Percentiles rank a stretch among this genome's conserved stretches.
These are phyloP conservation scores for Acanthamoeba triangularis DNA, from an alignment of 208 protist species.

Conservation along the genomic window DNA sequence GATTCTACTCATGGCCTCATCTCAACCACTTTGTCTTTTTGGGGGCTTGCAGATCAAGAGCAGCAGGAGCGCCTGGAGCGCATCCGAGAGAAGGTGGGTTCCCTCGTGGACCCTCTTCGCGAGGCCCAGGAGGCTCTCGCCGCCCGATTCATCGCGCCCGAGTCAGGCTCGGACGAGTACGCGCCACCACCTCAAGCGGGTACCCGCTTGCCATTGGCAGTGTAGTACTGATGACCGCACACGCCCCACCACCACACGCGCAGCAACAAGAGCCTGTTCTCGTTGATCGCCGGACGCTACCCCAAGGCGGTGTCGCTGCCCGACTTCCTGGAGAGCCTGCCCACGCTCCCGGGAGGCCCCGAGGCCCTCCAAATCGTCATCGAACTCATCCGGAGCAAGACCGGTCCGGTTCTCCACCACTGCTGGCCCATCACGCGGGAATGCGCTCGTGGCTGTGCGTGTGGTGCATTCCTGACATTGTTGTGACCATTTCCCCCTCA, in stretches of 20 bases:
- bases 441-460: not conserved
- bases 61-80: not conserved
- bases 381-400: not conserved
- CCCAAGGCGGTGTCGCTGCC: slow-evolving; percentile 25
- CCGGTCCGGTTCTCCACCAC: not conserved
- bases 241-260: not conserved
- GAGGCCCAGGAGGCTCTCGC: not conserved
- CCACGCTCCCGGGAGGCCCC: not conserved
- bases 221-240: not conserved
- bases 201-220: not conserved
- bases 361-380: not conserved
- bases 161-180: not conserved
- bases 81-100: not conserved
- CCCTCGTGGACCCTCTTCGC: not conserved
- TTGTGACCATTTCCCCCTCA: not conserved
- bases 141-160: not conserved
- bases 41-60: not conserved
- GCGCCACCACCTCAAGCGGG: not conserved
- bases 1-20: too few relatives aligned
- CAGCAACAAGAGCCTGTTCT: not conserved
- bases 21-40: too few relatives aligned
- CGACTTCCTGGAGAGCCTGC: not conserved
- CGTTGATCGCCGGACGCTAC: slow-evolving; percentile 20
- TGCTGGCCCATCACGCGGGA: too few relatives aligned
- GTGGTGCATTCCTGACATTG: not conserved